Evolutionary conservation across 805 yeast genomes (phyloP), one percentile per base, ranked within the genome.

Genomic region (Ogataea haglerorum): DNA sequence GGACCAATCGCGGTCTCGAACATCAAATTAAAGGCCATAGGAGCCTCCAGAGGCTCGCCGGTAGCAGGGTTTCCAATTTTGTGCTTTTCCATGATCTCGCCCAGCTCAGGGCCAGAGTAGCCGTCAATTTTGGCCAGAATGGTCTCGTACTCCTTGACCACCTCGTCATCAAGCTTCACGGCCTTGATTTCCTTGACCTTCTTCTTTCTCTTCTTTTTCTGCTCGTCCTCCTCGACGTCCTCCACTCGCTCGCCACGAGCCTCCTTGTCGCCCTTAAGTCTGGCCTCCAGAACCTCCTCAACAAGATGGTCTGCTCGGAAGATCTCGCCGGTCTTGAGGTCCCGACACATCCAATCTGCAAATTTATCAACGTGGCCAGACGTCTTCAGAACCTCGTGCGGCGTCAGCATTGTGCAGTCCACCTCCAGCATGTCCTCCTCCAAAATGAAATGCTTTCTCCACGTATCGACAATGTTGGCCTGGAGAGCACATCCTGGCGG

Each of bases 401-500:
- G 99, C 35, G 99, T 93, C 68, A 93, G 73, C 90, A 93, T 90
- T 44, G 99, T 88, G 67, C 95, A 82, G 72, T 95, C 99, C 47
- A 93, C 97, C 69, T 93, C 99, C 60, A 90, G 76, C 98, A 93
- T 93, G 61, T 93, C 98, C 71, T 93, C 99, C 69, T 93, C 98
- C 53, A 95, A 72, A 47, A 93, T 82, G 64, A 93, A 93, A 69
- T 93, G 99, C 66, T 90, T 91, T 73, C 98, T 85, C 99, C 99
- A 93, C 36, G 78, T 75, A 60, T 95, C 99, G 47, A 93, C 73
- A 48, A 93, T 76, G 65, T 93, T 91, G 57, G 97, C 95, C 73
- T 91, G 98, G 68, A 93, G 78, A 10, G 98, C 95, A 72, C 98
- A 91, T 48, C 99, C 99, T 64, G 99, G 97, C 49, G 99, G 99